A percentile compares a stretch with the other conserved stretches of the same genome.
These are phyloP conservation scores for Cryptomeria japonica DNA, from an alignment of 75 land plant genomes.

Conservation along the genomic window DNA sequence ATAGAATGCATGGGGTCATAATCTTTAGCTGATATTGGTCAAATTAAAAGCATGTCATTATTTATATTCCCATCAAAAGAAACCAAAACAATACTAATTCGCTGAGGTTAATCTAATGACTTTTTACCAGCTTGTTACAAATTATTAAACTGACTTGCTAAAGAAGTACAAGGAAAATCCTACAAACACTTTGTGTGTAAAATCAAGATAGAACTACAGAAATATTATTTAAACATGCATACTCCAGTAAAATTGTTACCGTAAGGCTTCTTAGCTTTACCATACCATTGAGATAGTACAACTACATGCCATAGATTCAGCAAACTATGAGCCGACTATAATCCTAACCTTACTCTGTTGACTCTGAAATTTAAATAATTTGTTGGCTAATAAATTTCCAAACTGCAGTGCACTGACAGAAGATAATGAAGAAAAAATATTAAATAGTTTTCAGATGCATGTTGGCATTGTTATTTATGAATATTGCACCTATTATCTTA, in stretches of 20 bases:
- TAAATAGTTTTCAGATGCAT: neutral
- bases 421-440: neutral
- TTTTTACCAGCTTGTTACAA: neutral
- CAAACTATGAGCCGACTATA: neutral
- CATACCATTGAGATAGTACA: neutral
- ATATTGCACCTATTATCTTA: too few relatives aligned
- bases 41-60: neutral
- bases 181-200: neutral
- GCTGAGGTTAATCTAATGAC: neutral
- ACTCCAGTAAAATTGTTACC: neutral
- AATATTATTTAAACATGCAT: too few relatives aligned
- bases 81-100: neutral
- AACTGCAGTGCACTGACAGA: neutral
- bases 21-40: conserved; percentile 30
- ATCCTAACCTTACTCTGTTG: neutral
- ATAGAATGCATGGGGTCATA: conserved; percentile 45
- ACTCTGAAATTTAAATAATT: neutral
- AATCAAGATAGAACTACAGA: too few relatives aligned
- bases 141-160: neutral
- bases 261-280: neutral
- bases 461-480: neutral
- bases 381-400: neutral
- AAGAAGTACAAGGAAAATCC: neutral
- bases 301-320: neutral
- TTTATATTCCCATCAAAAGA: neutral